Evolutionary conservation across 2,329 filamentous ascomycete genomes (phyloP).

Genomic region (Didymellaceae sp.): DNA sequence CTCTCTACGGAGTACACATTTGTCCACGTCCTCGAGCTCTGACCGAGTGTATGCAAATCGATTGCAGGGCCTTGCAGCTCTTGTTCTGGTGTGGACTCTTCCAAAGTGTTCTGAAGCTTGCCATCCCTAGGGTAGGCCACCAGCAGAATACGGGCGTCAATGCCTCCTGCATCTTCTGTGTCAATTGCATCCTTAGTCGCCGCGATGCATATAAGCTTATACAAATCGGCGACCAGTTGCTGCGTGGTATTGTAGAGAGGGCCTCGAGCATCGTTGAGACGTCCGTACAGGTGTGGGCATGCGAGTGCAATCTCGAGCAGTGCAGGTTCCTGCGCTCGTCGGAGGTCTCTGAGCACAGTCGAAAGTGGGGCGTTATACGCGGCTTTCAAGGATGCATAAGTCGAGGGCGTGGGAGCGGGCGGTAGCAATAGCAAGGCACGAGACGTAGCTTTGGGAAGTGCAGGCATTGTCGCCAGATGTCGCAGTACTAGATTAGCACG

Average conservation of each 20-base stretch:
- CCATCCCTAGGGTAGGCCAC: conserved; percentile 64
- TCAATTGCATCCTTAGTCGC: conserved; percentile 69
- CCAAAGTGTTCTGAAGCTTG: conserved; percentile 27
- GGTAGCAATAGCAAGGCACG: conserved; percentile 54
- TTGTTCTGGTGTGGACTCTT: conserved; percentile 36
- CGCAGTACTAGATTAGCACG: conserved; percentile 16
- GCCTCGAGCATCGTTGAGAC: conserved; percentile 58
- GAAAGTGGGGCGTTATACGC: conserved; percentile 52
- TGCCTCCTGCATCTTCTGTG: conserved; percentile 70
- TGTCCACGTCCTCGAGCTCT: conserved; percentile 64
- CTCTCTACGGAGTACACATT: conserved; percentile 70
- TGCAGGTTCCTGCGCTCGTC: conserved; percentile 42
- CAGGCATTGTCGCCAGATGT: conserved; percentile 38
- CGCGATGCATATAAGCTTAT: conserved; percentile 77
- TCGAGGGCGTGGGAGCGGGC: conserved; percentile 50
- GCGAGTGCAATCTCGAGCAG: conserved; percentile 67
- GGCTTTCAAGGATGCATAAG: conserved; percentile 51
- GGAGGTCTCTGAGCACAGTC: conserved; percentile 51
- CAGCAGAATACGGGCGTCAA: conserved; percentile 78
- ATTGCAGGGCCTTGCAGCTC: conserved; percentile 58
- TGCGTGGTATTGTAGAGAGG: conserved; percentile 73
- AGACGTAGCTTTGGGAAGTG: conserved; percentile 23
- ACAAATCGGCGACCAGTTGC: conserved; percentile 75
- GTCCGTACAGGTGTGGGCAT: conserved; percentile 65
- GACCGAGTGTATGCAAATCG: conserved; percentile 56